A percentile compares a stretch with the other conserved stretches of the same genome.
Evolutionary conservation across 2,329 filamentous ascomycete genomes (phyloP).

Genomic region (Trichoderma lentiforme): DNA sequence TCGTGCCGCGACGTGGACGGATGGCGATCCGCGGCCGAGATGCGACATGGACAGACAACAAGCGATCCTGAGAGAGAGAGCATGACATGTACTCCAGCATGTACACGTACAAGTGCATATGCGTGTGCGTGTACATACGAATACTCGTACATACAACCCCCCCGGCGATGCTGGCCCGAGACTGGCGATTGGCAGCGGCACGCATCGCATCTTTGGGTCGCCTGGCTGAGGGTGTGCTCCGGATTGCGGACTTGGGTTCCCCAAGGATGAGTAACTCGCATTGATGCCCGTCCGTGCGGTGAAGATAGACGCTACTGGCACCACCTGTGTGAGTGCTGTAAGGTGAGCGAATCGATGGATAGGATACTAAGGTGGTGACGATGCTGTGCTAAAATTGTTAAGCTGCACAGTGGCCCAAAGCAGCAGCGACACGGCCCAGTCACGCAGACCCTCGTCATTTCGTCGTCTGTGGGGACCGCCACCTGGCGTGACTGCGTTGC

Average conservation of each 20-base stretch:
- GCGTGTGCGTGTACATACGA: neutral
- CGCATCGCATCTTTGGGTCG: neutral
- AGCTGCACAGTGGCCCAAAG: neutral
- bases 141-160: too few species aligned
- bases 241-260: neutral
- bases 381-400: neutral
- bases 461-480: constrained; percentile 23
- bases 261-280: neutral
- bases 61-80: neutral
- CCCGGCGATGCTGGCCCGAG: neutral
- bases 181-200: neutral
- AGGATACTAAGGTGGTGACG: neutral
- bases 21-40: constrained; percentile 17
- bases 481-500: constrained; percentile 17
- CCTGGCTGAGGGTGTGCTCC: neutral
- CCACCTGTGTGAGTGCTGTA: neutral
- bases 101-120: neutral
- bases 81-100: neutral
- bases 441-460: constrained; percentile 24
- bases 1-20: constrained; percentile 9
- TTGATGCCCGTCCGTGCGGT: neutral
- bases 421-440: constrained; percentile 17
- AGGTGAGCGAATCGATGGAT: neutral
- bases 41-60: neutral
- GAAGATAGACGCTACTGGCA: neutral